Conservation (phyloP, 23 red algal species). For the Porphyridium purpureum region DNA sequence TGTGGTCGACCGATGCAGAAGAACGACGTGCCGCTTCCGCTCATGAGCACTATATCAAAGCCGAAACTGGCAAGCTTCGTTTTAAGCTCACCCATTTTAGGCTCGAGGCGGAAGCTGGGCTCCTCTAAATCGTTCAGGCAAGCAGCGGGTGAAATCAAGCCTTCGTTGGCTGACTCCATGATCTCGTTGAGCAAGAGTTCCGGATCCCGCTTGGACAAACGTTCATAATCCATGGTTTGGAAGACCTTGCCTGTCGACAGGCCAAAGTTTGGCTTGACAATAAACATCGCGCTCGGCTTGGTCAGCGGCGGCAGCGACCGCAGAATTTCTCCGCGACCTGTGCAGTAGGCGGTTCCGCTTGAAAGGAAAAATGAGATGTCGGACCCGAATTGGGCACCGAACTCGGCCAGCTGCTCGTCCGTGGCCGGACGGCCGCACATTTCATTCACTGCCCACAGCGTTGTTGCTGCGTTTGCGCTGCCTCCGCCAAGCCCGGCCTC, state of each 20-base stretch:
- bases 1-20: constrained; percentile 77
- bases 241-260: constrained; percentile 64
- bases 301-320: constrained; percentile 13
- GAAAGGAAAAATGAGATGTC: constrained; percentile 95
- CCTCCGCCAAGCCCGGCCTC: constrained; percentile 90
- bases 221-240: constrained; percentile 18
- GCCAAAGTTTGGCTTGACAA: constrained; percentile 66
- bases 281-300: constrained; percentile 27
- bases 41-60: constrained; percentile 90
- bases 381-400: constrained; percentile 66
- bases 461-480: constrained; percentile 86
- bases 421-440: constrained; percentile 38
- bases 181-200: constrained; percentile 23
- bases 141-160: constrained; percentile 16
- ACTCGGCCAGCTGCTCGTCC: constrained; percentile 30
- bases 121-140: constrained; percentile 88
- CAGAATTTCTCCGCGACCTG: constrained; percentile 59
- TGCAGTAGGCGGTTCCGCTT: constrained; percentile 75
- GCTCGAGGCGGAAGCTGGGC: constrained; percentile 59
- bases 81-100: constrained; percentile 50
- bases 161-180: not conserved
- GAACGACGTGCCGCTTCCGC: constrained; percentile 92
- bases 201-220: constrained; percentile 34
- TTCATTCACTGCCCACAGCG: constrained; percentile 81
- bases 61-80: constrained; percentile 26